Percentiles rank a stretch among this genome's conserved stretches.
phyloP scores from a whole-genome alignment of 805 yeast genomes.

The Saccharomycopsis lassenensis region DNA sequence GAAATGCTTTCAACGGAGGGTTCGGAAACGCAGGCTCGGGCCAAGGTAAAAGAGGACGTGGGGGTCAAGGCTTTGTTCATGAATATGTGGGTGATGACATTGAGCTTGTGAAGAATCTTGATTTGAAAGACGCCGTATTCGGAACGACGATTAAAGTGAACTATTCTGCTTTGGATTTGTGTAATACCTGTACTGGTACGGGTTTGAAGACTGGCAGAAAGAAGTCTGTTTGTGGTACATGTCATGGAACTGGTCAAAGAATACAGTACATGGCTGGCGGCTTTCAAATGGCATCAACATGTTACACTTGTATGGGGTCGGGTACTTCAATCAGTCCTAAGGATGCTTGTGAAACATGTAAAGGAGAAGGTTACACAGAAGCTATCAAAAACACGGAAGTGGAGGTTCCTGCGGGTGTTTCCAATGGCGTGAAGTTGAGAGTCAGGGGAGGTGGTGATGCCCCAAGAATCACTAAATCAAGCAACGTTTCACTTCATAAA shows the following conservation, averaged over 20 bases:
- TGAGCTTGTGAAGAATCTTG: conserved; percentile 62
- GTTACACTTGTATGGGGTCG: conserved; percentile 76
- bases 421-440: conserved; percentile 76
- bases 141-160: conserved; percentile 60
- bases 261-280: conserved; percentile 84
- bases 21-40: too few species aligned
- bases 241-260: conserved; percentile 90
- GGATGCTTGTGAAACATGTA: conserved; percentile 72
- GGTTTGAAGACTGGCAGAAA: conserved; percentile 73
- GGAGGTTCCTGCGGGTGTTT: conserved; percentile 81
- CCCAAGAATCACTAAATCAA: conserved; percentile 66
- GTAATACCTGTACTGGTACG: conserved; percentile 71
- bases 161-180: conserved; percentile 65
- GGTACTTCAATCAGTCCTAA: conserved; percentile 65
- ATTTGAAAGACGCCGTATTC: conserved; percentile 79
- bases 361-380: conserved; percentile 78
- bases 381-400: conserved; percentile 61
- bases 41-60: conserved; percentile 25
- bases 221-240: conserved; percentile 69
- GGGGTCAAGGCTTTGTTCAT: conserved; percentile 42
- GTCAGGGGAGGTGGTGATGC: conserved; percentile 86
- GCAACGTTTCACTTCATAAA: conserved; percentile 54
- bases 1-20: conserved; percentile 38
- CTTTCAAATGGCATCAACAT: conserved; percentile 92
- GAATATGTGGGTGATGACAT: conserved; percentile 85